Conservation (phyloP, 1,139 yeast species). For the Waltiozyma sp. region DNA sequence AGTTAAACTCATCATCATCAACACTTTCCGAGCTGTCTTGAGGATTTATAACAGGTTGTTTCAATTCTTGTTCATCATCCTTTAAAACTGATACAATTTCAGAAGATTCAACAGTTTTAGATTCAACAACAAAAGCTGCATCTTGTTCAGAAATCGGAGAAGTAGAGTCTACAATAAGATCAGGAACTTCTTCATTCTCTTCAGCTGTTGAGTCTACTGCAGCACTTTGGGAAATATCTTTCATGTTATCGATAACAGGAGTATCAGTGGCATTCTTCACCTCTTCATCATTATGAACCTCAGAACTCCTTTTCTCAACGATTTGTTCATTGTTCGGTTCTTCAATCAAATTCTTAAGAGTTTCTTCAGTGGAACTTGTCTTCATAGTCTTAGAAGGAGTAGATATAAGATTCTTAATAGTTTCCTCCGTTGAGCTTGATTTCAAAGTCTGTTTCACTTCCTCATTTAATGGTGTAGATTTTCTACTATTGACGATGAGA, state of each 20-base stretch:
- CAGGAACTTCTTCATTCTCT: not conserved
- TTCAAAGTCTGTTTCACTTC: not conserved
- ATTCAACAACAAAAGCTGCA: not conserved
- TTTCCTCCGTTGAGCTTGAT: not conserved
- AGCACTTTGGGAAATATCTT: too few species aligned
- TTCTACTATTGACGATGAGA: not conserved
- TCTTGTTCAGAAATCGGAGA: not conserved
- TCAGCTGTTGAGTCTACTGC: too few species aligned
- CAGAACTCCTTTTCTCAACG: not conserved
- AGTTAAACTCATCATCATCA: not conserved
- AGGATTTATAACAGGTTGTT: slow-evolving; percentile 3
- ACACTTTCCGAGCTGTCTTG: not conserved
- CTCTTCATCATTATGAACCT: not conserved
- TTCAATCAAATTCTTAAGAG: not conserved
- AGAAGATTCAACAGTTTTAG: not conserved
- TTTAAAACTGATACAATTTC: too few species aligned
- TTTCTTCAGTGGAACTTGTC: not conserved
- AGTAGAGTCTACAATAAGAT: not conserved
- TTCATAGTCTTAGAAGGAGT: not conserved
- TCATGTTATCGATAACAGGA: too few species aligned
- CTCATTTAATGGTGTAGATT: not conserved
- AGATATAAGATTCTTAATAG: not conserved
- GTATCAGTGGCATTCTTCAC: not conserved
- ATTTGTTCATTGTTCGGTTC: not conserved
- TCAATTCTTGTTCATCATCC: too few species aligned